Evolutionary conservation across 2,329 filamentous ascomycete genomes (phyloP), one percentile per base, ranked within the genome.

Genomic region (Colletotrichum sp.): DNA sequence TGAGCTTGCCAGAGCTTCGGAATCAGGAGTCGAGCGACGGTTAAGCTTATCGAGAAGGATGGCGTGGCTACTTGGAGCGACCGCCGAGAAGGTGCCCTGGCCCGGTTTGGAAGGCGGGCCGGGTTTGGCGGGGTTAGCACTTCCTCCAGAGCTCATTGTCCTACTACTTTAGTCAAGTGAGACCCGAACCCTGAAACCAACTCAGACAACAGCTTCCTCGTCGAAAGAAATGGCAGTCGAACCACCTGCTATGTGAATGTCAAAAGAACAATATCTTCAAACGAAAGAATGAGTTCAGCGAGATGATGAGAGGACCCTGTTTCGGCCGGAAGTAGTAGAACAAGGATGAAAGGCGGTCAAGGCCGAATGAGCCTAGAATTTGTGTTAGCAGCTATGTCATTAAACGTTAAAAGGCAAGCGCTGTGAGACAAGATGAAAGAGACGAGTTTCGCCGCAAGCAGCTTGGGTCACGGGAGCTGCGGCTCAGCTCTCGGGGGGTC

Each of bases 1-100:
- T 15, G 96, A 98, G 79, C 96, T 99, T 68, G 94, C 96, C 75
- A 99, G 88, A 68, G 95, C 96, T 83, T 99, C 96, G 5, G 96
- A 98, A 83, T 99, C 97, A 26, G 96, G 96, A 2, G 96, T 98
- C 9, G 95, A 96, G 80, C 96, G 92, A 72, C 93, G 90, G 81
- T 95, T 94, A 66, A 94, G 89, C 83, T 96, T 97, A 67, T 96
- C 95, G 39, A 95, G 89, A 64, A 95, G 86, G 52, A 93, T 87
- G 52, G 92, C 92, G 75, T 94, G 92, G 80, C 89, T 93, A 80
- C 85, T 92, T 26, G 91, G 87, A 70, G 90, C 84, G 78, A 88
- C 84, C 77, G 85, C 79, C 79, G 88, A 80, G 81, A 87, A 84
- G 77, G 83, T 83, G 74, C 85, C 84, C 81, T 88, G 87, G 81